phyloP scores from a whole-genome alignment of 495 filamentous ascomycete genomes.

The Penicillium robsamsonii region DNA sequence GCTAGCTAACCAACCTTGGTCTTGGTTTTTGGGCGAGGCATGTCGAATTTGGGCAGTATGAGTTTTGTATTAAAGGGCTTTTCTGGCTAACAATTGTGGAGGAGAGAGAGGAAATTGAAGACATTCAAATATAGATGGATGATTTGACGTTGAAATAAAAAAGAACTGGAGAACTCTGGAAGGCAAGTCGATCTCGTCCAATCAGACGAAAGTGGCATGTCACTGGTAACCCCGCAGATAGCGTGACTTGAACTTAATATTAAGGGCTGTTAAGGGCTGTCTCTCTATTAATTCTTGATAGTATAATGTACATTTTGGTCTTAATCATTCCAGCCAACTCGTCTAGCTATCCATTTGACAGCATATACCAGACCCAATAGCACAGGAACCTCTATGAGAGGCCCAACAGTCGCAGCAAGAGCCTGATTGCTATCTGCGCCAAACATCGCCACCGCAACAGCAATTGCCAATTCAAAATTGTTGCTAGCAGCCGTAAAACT shows the following conservation, averaged over 20 bases:
- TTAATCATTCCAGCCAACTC: slow-evolving; percentile 23
- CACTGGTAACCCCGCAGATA: neutral
- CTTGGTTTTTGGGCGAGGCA: slow-evolving; percentile 3
- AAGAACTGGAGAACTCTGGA: neutral
- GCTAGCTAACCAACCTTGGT: neutral
- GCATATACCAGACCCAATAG: slow-evolving; percentile 78
- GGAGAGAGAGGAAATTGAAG: neutral
- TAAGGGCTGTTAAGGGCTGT: neutral
- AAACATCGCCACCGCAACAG: slow-evolving; percentile 82
- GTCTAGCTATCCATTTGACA: slow-evolving; percentile 43
- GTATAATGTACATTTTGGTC: neutral
- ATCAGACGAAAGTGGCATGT: slow-evolving; percentile 11
- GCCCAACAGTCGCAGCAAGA: slow-evolving; percentile 85
- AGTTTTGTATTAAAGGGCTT: too few relatives aligned
- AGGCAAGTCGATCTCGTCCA: neutral
- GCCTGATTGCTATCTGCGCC: slow-evolving; percentile 80
- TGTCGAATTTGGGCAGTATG: neutral
- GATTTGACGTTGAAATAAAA: too few relatives aligned
- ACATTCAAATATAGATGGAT: too few relatives aligned
- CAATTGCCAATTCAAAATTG: slow-evolving; percentile 93
- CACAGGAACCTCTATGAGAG: slow-evolving; percentile 89
- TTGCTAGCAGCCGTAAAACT: slow-evolving; percentile 94
- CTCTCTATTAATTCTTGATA: neutral
- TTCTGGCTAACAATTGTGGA: too few relatives aligned
- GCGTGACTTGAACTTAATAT: neutral